phyloP scores from a whole-genome alignment of 129 eudicot species.

The Artemisia annua region DNA sequence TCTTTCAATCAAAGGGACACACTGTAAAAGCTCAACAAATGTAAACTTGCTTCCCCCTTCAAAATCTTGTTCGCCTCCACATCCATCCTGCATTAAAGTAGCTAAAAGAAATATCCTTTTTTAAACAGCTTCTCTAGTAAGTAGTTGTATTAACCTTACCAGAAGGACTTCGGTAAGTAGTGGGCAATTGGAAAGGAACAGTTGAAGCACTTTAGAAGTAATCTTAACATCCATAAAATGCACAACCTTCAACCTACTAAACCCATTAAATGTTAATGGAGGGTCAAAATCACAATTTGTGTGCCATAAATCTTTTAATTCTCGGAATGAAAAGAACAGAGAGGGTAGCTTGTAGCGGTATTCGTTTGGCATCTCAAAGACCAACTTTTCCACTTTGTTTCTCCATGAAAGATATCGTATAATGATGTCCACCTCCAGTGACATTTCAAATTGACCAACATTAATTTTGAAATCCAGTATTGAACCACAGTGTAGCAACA shows the following conservation, averaged over 20 bases:
- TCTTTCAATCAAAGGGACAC: not conserved
- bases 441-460: no score
- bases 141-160: conserved; percentile 7
- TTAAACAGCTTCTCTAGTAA: not conserved
- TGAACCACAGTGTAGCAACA: no score
- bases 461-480: not conserved
- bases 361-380: not conserved
- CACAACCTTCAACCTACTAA: not conserved
- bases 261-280: conserved; percentile 19
- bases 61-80: not conserved
- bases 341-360: conserved; percentile 5
- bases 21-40: not conserved
- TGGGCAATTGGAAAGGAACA: conserved; percentile 29
- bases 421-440: no score
- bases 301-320: conserved; percentile 8
- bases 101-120: not conserved
- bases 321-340: conserved; percentile 14
- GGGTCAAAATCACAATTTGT: conserved; percentile 8
- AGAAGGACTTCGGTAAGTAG: conserved; percentile 17
- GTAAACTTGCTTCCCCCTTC: not conserved
- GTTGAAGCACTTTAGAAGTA: not conserved
- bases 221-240: not conserved
- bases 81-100: no score
- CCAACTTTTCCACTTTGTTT: conserved; percentile 1
- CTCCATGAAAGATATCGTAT: no score